Evolutionary conservation across 2,329 filamentous ascomycete genomes (phyloP).

Genomic region (Aspergillus sp.): DNA sequence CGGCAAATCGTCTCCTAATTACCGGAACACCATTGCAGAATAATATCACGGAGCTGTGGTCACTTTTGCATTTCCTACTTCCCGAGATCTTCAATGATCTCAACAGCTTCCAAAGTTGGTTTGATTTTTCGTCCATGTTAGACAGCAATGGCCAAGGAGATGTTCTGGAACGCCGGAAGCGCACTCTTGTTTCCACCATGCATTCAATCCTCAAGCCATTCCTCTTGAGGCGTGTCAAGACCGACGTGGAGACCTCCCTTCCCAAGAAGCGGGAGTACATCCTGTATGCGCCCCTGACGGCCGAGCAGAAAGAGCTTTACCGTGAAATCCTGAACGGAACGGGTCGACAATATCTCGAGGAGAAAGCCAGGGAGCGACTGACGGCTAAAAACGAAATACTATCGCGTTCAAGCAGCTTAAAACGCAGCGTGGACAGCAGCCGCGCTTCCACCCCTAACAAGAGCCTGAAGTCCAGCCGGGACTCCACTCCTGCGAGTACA

Average conservation of each 20-base stretch:
- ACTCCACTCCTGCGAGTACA: conserved; percentile 66
- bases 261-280: conserved; percentile 97
- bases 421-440: conserved; percentile 55
- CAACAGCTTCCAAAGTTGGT: conserved; percentile 92
- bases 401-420: conserved; percentile 48
- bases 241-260: conserved; percentile 86
- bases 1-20: conserved; percentile 85
- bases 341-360: conserved; percentile 47
- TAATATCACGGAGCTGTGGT: conserved; percentile 93
- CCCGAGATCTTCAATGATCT: conserved; percentile 91
- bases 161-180: conserved; percentile 73
- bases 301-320: conserved; percentile 88
- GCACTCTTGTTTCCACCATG: conserved; percentile 78
- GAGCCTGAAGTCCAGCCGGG: conserved; percentile 69
- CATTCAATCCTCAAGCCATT: conserved; percentile 92
- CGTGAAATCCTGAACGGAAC: conserved; percentile 81
- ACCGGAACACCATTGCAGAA: conserved; percentile 95
- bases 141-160: conserved; percentile 77
- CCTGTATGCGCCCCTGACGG: conserved; percentile 85
- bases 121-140: conserved; percentile 89
- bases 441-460: conserved; percentile 58
- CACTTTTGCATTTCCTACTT: conserved; percentile 85
- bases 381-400: conserved; percentile 33
- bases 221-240: conserved; percentile 81
- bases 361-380: conserved; percentile 50